Evolutionary conservation across 2,329 filamentous ascomycete genomes (phyloP).

Genomic region (Penicillium paneum): DNA sequence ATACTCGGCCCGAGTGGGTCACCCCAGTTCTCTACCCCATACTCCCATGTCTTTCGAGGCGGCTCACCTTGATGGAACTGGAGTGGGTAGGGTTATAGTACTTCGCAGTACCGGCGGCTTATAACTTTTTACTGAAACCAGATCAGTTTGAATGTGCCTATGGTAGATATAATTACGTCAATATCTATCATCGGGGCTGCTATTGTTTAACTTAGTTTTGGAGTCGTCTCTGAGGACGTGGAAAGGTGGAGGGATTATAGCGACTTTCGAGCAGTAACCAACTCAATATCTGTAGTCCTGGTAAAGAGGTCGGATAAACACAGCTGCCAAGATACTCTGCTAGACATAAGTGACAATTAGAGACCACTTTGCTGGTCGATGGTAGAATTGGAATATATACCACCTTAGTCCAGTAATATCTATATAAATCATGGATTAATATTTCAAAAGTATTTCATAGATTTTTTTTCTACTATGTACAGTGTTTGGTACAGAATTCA

Average conservation of each 20-base stretch:
- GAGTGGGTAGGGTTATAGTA: not conserved
- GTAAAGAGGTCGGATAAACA: not conserved
- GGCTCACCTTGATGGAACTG: constrained; percentile 9
- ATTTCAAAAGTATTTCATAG: not conserved
- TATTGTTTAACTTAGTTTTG: not conserved
- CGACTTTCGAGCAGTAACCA: not conserved
- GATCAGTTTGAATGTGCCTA: not conserved
- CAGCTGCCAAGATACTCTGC: not conserved
- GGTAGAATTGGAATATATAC: not conserved
- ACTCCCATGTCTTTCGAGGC: constrained; percentile 9
- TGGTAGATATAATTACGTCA: not conserved
- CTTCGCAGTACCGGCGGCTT: not conserved
- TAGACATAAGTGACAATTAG: not conserved
- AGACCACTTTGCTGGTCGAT: not conserved
- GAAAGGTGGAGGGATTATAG: not conserved
- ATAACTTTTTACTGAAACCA: not conserved
- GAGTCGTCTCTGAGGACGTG: not conserved
- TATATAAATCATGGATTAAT: too few species aligned
- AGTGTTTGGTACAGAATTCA: not conserved
- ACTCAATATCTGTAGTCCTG: not conserved
- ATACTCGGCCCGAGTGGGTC: not conserved
- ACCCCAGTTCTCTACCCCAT: not conserved
- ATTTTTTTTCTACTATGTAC: not conserved
- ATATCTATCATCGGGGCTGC: not conserved
- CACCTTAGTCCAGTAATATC: not conserved